phyloP scores from a whole-genome alignment of 208 protist species.

The Endotrypanum monterogeii region DNA sequence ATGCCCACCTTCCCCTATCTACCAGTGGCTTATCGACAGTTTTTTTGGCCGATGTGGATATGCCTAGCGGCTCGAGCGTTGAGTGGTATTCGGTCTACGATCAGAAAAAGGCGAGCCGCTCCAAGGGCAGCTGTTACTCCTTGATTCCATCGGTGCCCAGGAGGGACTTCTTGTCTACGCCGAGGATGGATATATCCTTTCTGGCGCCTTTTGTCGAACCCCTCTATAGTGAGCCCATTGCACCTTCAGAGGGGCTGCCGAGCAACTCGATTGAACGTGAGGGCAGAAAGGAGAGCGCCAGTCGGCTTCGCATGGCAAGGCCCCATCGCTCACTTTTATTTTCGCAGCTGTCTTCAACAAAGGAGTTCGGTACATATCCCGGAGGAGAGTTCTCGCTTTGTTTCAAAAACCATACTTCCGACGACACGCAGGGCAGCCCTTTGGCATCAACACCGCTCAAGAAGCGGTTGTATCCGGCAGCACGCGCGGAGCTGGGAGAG shows the following conservation, averaged over 20 bases:
- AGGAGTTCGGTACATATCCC: background rate
- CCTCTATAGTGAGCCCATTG: constrained; percentile 4
- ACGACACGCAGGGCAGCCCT: background rate
- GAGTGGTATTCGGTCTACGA: background rate
- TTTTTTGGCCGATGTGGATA: background rate
- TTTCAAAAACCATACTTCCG: background rate
- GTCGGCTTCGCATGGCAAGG: background rate
- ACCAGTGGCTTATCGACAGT: constrained; percentile 9
- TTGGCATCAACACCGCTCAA: background rate
- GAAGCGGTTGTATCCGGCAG: background rate
- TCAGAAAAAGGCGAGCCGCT: background rate
- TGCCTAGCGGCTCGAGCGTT: background rate
- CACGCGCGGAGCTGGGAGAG: background rate
- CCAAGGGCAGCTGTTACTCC: background rate
- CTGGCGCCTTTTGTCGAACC: constrained; percentile 8
- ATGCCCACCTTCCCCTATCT: background rate
- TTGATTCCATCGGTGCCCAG: background rate
- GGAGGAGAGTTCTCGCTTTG: background rate
- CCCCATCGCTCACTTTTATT: constrained; percentile 7
- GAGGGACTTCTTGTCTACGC: background rate
- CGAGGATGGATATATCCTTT: constrained; percentile 17
- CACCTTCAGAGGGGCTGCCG: background rate
- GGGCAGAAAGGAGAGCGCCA: background rate
- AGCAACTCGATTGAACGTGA: background rate
- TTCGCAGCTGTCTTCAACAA: constrained; percentile 18